Evolutionary conservation across 352 stramenopile genomes (phyloP), one percentile per base, ranked within the genome.

Genomic region (Phytophthora nicotianae): DNA sequence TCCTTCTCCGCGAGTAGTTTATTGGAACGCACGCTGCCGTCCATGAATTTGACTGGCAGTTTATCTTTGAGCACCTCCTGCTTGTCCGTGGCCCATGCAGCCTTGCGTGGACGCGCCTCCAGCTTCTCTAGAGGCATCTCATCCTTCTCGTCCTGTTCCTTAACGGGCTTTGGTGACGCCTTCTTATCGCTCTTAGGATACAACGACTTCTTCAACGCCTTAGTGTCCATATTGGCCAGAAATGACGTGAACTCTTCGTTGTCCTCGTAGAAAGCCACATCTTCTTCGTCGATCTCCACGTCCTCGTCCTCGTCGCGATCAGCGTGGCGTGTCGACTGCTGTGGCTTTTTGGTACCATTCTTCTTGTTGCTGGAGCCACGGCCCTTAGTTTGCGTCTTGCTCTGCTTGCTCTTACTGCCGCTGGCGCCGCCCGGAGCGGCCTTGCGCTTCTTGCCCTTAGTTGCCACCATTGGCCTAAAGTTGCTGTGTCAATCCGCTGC

Each of bases 31-130:
- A 95, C 79, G 19, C 77, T 92, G 38, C 86, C 86, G 54, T 95
- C 86, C 83, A 95, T 92, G 43, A 90, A 91, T 66, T 95, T 95
- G 50, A 95, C 84, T 3, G 86, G 83, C 61, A 95, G 62, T 59
- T 95, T 95, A 38, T 83, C 81, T 9, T 77, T 79, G 11, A 90
- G 47, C 50, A 89, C 70, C 33, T 83, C 72, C 50, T 88, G 77
- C 53, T 82, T 81, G 40, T 81, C 62, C 16, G 64, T 77, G 48
- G 84, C 65, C 79, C 81, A 91, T 9, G 77, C 75, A 0, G 81
- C 79, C 47, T 87, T 83, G 14, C 85, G 83, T 37, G 81, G 80
- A 0, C 65, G 74, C 42, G 81, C 82, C 65, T 96, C 87, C 45
- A 93, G 75, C 73, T 93, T 91, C 58, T 91, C 83, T 5, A 92